Evolutionary conservation across 352 stramenopile species (phyloP).

Genomic region (Globisporangium cederbergense): DNA sequence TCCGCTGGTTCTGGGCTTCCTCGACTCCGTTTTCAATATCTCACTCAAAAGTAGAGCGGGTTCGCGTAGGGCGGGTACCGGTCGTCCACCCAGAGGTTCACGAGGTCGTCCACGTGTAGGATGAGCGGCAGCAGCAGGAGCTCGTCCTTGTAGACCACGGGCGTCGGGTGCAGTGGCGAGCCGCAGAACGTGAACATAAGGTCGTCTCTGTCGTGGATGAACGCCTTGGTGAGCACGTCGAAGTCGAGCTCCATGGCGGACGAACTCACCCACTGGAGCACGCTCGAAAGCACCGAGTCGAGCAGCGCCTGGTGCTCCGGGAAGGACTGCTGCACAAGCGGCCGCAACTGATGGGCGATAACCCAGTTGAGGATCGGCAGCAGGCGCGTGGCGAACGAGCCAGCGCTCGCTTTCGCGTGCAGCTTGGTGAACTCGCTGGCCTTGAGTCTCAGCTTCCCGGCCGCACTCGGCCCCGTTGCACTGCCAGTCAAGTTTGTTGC

Average conservation of each 20-base stretch:
- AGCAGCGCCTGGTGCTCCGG: constrained; percentile 56
- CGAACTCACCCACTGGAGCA: constrained; percentile 44
- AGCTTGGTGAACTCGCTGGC: constrained; percentile 68
- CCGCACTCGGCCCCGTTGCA: not conserved
- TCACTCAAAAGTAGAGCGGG: constrained; percentile 54
- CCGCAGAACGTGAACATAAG: constrained; percentile 58
- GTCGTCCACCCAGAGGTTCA: constrained; percentile 76
- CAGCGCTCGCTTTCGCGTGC: constrained; percentile 48
- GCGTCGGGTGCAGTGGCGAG: constrained; percentile 47
- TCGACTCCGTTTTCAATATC: not conserved
- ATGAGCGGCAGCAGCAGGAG: constrained; percentile 55
- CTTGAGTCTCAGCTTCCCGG: constrained; percentile 28
- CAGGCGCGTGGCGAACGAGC: constrained; percentile 43
- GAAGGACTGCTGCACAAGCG: constrained; percentile 44
- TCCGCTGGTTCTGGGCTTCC: too few relatives aligned
- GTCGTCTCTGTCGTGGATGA: constrained; percentile 45
- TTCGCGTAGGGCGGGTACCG: constrained; percentile 68
- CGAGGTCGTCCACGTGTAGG: constrained; percentile 60
- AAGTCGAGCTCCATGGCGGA: constrained; percentile 51
- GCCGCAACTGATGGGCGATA: constrained; percentile 30
- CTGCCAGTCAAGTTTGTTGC: constrained; percentile 1
- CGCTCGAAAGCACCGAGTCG: constrained; percentile 36
- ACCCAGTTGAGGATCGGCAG: constrained; percentile 45
- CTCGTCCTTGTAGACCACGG: constrained; percentile 56
- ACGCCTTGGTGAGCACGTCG: constrained; percentile 56